Evolutionary conservation across 345 rosid species (phyloP).

Genomic region (Arabis alpina): DNA sequence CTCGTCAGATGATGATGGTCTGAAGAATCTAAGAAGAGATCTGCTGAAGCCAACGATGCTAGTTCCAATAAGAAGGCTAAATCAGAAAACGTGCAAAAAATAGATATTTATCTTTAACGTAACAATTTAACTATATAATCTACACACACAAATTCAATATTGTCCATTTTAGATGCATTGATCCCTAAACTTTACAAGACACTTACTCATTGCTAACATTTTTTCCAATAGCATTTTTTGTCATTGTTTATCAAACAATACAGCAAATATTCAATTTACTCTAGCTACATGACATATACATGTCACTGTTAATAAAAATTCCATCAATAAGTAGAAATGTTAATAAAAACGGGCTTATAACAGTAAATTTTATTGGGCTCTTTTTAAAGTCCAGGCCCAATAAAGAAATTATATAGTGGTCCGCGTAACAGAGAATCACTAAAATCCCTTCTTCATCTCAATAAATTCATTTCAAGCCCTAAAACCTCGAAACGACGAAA

Average conservation of each 20-base stretch:
- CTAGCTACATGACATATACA: too few species aligned
- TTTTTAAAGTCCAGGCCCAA: neutral
- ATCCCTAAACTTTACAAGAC: too few species aligned
- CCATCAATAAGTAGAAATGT: neutral
- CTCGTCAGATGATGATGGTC: conserved; percentile 50
- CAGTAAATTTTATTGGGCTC: neutral
- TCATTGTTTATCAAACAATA: too few species aligned
- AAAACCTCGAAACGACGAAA: conserved; percentile 16
- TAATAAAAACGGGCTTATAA: neutral
- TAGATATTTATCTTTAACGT: too few species aligned
- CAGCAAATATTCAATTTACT: too few species aligned
- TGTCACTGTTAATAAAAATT: conserved; percentile 1
- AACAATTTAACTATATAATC: too few species aligned
- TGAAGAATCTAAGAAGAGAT: conserved; percentile 69
- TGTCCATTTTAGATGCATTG: too few species aligned
- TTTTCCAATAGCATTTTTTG: too few species aligned
- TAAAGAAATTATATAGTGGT: neutral
- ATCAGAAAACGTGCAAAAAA: neutral
- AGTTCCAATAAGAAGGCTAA: conserved; percentile 69
- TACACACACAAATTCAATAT: too few species aligned
- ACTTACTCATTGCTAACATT: too few species aligned
- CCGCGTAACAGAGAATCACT: conserved; percentile 36
- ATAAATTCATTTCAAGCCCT: conserved; percentile 17
- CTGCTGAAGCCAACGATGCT: conserved; percentile 56
- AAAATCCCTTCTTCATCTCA: neutral